Evolutionary conservation across 108 stramenopile genomes (phyloP), one percentile per base, ranked within the genome.

Genomic region (Asterionellopsis glacialis): DNA sequence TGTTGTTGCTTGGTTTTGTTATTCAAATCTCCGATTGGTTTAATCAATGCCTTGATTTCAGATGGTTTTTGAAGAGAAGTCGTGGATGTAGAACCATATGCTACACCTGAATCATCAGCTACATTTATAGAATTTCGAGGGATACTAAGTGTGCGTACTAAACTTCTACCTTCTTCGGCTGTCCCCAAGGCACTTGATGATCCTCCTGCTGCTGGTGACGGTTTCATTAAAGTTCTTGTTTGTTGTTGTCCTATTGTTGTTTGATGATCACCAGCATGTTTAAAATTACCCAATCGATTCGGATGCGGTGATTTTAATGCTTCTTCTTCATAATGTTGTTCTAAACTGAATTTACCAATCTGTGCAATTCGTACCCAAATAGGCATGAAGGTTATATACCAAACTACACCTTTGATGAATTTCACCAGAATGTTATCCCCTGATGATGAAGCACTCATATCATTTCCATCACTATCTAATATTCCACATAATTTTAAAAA

Each of bases 231-330:
- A 39, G 15, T 27, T 56, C 19, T 25, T 21, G 61, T 33, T 41
- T 28, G 19, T 38, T 23, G 28, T 9, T 28, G 47, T 13, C 23
- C 25, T 22, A 24, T n/a, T n/a, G 9, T 24, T 49, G 15, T n/a
- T 22, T 4, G 26, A 9, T 22, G 45, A 5, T 18, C 55, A 11
- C 12, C 48, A 1, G 41, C 48, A 40, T 72, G 67, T 44, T 65
- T 63, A 40, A 80, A 65, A 49, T 75, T 83, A 45, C 86, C 90
- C 27, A 91, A 69, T 21, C 90, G 85, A 52, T 77, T 80, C 12
- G 86, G 77, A 54, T 91, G 90, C 0, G 90, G 90, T 48, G 75
- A 82, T 60, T 88, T 84, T 22, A 83, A 43, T 16, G 84, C 84
- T 63, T 84, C 64, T 14, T 80, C 73, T 23, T 68, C 65, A 16